Evolutionary conservation across 768 basidiomycete genomes (phyloP), one percentile per base, ranked within the genome.

Genomic region (Tylopilus vinaceipallidus): DNA sequence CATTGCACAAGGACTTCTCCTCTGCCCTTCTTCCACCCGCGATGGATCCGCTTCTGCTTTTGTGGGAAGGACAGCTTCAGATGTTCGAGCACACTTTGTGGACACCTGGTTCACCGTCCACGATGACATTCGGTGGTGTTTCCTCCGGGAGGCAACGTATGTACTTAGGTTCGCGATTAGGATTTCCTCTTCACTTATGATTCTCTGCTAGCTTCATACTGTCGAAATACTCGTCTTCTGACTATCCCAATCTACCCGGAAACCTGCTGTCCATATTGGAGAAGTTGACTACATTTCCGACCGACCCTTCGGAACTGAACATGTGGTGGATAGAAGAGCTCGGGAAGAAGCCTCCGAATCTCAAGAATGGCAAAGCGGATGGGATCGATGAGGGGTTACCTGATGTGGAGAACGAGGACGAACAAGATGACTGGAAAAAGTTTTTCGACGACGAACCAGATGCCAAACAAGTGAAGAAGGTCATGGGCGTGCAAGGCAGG

Each of bases 41-140:
- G 45, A 45, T 41, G 39, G 47, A 52, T 63, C 36, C 26, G 44
- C 51, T 1, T 50, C 58, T 35, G 36, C 58, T 16, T 58, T 66
- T 34, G 63, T 72, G 22, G 69, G 73, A 2, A 64, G 69, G 30
- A 68, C 84, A 16, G 79, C 84, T 47, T 45, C 73, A 5, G 85
- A 88, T 49, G 81, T 91, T 3, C 70, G 83, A 22, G 71, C 81
- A 36, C 67, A 75, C 11, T 91, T 92, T 59, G 71, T 83, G 46
- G 77, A 79, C 40, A 83, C 78, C 13, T 94, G 86, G 84, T 77
- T 91, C 57, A 83, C 81, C 55, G 80, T 87, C 12, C 62, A 88
- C 63, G 88, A 91, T 59, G 92, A 95, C 59, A 72, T 95, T 27
- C 80, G 92, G 50, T 95, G 88, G 88, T 90, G 88, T 72, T 93